Evolutionary conservation across 2,329 filamentous ascomycete genomes (phyloP), one percentile per base, ranked within the genome.

Genomic region (Neofusicoccum ribis): DNA sequence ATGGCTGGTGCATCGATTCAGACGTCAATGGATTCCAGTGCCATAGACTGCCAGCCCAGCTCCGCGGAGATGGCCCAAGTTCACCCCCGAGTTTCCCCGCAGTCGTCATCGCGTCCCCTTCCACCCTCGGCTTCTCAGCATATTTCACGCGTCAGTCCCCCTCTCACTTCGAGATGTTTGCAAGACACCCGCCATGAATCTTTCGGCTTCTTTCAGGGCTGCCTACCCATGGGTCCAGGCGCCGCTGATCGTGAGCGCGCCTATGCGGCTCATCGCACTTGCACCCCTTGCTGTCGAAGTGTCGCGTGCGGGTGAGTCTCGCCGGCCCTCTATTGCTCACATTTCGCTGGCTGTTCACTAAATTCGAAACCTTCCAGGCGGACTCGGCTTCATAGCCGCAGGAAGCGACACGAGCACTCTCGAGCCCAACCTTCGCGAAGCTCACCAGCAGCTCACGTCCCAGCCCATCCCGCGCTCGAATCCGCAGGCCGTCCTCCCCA

Each of bases 211-310:
- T 7, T 47, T 64, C 15, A 44, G 41, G 47, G 20, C 51, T 17
- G 36, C 44, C 14, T 88, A 88, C 70, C 86, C 87, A 69, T 90
- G 88, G 87, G 83, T 81, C 4, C 73, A 79, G 41, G 70, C 76
- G 2, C 88, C 88, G 5, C 75, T 91, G 20, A 81, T 92, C 36
- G 80, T 84, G 51, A 81, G 82, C 43, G 89, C 88, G 1, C 90
- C 90, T 0, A 92, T 93, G 90, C 85, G 88, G 51, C 81, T 87
- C 41, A 86, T 91, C 63, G 79, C 83, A 69, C 82, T 74, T 71
- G 83, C 73, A 67, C 82, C 72, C 0, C 82, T 92, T 3, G 87
- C 88, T 2, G 78, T 87, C 37, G 83, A 86, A 49, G 83, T 91
- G 14, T 87, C 85, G 2, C 77, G 77, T 69, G 84, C 85, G 37